These are phyloP conservation scores for Aspergillus tubingensis DNA, from an alignment of 2,329 filamentous ascomycete species.

Conservation along the genomic window DNA sequence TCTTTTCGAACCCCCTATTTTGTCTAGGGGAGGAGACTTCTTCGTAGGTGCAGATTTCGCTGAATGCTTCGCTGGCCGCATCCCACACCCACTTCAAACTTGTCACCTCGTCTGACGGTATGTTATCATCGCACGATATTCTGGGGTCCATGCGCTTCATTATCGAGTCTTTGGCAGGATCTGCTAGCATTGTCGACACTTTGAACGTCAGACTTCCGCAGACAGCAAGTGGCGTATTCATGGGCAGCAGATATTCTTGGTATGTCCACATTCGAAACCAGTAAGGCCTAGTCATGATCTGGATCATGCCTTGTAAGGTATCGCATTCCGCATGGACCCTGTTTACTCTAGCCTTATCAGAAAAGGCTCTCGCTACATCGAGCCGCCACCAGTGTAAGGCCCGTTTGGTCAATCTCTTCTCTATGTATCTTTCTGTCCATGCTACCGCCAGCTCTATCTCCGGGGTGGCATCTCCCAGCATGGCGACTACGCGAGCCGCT, in stretches of 20 bases:
- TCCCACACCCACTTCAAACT: too few relatives aligned
- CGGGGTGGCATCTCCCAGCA: background rate
- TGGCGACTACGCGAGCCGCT: background rate
- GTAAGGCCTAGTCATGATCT: background rate
- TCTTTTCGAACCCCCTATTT: too few relatives aligned
- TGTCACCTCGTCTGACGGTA: too few relatives aligned
- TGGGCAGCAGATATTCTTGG: background rate
- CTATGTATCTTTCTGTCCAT: background rate
- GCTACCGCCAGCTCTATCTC: background rate
- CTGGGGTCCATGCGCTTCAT: too few relatives aligned
- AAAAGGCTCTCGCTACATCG: background rate
- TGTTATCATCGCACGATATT: too few relatives aligned
- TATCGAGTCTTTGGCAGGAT: too few relatives aligned
- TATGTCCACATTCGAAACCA: background rate
- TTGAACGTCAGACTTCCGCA: fast-evolving
- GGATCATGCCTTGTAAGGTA: background rate
- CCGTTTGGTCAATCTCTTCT: background rate
- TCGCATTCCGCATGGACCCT: fast-evolving
- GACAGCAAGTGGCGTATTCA: background rate
- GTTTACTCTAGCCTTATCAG: background rate
- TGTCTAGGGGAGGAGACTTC: too few relatives aligned
- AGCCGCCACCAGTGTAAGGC: background rate
- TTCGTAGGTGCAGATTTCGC: too few relatives aligned
- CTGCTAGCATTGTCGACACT: background rate
- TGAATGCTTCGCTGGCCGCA: too few relatives aligned